Evolutionary conservation across 306 rosid species (phyloP).

Genomic region (Echinosophora koreensis): DNA sequence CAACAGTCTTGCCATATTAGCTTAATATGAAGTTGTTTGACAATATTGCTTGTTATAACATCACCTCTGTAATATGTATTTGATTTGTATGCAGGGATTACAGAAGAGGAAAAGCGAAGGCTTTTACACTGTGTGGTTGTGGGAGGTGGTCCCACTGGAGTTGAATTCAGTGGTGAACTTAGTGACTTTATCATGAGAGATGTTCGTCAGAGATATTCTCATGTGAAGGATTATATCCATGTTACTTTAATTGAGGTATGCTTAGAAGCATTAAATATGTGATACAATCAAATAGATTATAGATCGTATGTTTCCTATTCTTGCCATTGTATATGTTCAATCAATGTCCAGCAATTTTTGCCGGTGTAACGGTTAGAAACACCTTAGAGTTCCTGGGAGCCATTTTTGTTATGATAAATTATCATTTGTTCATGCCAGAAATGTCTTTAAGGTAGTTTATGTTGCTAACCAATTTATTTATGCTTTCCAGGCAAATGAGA

Average conservation of each 20-base stretch:
- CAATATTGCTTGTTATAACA: slow-evolving; percentile 13
- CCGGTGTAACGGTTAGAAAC: slow-evolving; percentile 13
- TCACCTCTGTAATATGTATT: slow-evolving; percentile 22
- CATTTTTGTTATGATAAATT: not conserved
- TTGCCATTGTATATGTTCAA: slow-evolving; percentile 12
- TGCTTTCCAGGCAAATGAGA: slow-evolving; percentile 83
- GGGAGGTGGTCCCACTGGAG: slow-evolving; percentile 99
- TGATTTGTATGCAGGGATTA: slow-evolving; percentile 68
- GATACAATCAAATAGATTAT: slow-evolving; percentile 31
- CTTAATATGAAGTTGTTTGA: slow-evolving; percentile 33
- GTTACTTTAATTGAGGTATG: slow-evolving; percentile 97
- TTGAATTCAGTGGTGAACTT: slow-evolving; percentile 98
- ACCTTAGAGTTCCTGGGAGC: slow-evolving; percentile 6
- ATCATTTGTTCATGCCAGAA: slow-evolving; percentile 3
- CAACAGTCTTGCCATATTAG: slow-evolving; percentile 15
- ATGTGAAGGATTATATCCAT: slow-evolving; percentile 86
- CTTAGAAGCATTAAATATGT: slow-evolving; percentile 29
- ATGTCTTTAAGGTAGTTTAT: slow-evolving; percentile 33
- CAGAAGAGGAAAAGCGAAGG: slow-evolving; percentile 77
- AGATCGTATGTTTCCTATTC: not conserved
- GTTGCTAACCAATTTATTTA: slow-evolving; percentile 47
- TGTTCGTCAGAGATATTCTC: slow-evolving; percentile 86
- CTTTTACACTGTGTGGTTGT: slow-evolving; percentile 95
- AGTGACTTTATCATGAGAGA: slow-evolving; percentile 92
- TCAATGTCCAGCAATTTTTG: slow-evolving; percentile 6